Evolutionary conservation across 1,284 basidiomycete species (phyloP), one percentile per base, ranked within the genome.

Genomic region (Apiotrichum laibachii): DNA sequence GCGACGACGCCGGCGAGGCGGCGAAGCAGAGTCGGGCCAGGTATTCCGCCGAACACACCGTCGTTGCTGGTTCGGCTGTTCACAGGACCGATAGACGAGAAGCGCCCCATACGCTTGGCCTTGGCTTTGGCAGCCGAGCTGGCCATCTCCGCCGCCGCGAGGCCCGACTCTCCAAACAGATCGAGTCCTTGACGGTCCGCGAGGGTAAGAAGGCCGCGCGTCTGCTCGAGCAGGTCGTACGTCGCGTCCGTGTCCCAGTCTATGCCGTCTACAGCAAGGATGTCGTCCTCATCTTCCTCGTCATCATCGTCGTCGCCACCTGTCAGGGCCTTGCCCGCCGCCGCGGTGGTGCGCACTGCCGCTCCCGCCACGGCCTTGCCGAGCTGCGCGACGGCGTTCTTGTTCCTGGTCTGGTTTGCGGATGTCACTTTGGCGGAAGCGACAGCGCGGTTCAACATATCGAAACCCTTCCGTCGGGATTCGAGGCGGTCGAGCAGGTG

Each of bases 401-500:
- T 70, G 0, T 55, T 54, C 45, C 67, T 67, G 39, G 57, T 61
- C 19, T 26, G 0, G 12, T 50, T 12, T 18, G 64, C 61, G 46
- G 50, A 49, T 18, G 56, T 55, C 19, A 63, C 52, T 22, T 62
- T 35, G 18, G 71, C 67, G 1, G 61, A 53, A 5, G 68, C 57
- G 1, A 65, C 69, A 1, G 74, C 72, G 6, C 68, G 65, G 33
- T 65, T 69, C 2, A 77, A 64, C 2, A 72, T 45, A 56, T 76
- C 72, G 1, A 72, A 72, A 0, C 69, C 67, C 1, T 55, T 37
- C 1, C 66, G 53, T 2, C 73, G 64, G 3, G 40, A 26, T 47
- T 77, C 73, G 10, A 77, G 60, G 18, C 64, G 60, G 22, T 76
- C 73, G 5, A 77, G 61, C 5, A 76, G 60, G 45, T 73, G 68